A percentile compares a stretch with the other conserved stretches of the same genome.
Evolutionary conservation across 352 stramenopile species (phyloP).

Genomic region (Globisporangium mamillatum): DNA sequence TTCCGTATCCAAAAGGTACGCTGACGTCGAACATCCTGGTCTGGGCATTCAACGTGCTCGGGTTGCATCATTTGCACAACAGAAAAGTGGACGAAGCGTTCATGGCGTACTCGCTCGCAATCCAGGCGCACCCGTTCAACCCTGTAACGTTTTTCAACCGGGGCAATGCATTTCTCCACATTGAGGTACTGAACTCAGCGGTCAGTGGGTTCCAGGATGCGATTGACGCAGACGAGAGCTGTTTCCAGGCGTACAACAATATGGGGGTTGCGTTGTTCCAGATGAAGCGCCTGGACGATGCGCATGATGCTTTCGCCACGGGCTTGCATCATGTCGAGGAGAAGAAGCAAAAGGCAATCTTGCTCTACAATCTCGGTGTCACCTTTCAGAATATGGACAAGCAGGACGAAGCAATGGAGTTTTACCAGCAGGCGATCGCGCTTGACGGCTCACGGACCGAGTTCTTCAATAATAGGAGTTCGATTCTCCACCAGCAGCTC

Average conservation of each 20-base stretch:
- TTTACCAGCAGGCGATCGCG: conserved; percentile 50
- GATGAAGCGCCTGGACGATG: conserved; percentile 44
- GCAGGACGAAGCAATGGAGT: conserved; percentile 40
- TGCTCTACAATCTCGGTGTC: conserved; percentile 52
- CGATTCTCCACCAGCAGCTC: conserved; percentile 52
- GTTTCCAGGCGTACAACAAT: conserved; percentile 44
- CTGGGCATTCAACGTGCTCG: conserved; percentile 53
- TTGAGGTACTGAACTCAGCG: conserved; percentile 33
- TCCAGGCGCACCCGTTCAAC: conserved; percentile 37
- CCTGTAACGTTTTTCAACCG: conserved; percentile 50
- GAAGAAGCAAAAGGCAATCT: conserved; percentile 26
- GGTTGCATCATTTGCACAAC: conserved; percentile 25
- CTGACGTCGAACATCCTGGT: conserved; percentile 38
- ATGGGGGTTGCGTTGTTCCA: conserved; percentile 43
- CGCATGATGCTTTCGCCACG: conserved; percentile 35
- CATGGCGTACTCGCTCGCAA: conserved; percentile 48
- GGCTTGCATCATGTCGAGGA: conserved; percentile 31
- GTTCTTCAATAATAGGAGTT: conserved; percentile 61
- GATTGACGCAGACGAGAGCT: conserved; percentile 37
- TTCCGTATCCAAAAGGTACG: conserved; percentile 39
- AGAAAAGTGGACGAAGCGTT: conserved; percentile 45
- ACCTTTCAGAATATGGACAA: conserved; percentile 37
- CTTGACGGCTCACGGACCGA: conserved; percentile 34
- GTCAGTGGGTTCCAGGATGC: conserved; percentile 47
- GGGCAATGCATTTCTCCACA: conserved; percentile 47